These are phyloP conservation scores for Cytospora mali DNA, from an alignment of 2,329 filamentous ascomycete genomes.

Conservation along the genomic window DNA sequence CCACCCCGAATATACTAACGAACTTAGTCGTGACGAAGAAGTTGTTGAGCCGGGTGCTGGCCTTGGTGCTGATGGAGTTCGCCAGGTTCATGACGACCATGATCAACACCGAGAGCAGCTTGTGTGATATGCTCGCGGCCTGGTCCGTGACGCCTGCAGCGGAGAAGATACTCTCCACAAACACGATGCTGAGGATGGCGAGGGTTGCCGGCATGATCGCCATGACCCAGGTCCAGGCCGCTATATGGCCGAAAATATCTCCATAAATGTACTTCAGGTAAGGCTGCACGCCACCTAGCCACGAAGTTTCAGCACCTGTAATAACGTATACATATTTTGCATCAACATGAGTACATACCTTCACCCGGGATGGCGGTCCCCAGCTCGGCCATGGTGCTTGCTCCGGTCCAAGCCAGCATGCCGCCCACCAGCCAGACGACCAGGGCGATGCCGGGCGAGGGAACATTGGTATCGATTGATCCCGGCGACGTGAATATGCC, in stretches of 20 bases:
- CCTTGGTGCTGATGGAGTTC: slow-evolving; percentile 59
- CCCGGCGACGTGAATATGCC: slow-evolving; percentile 68
- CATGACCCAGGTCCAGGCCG: slow-evolving; percentile 67
- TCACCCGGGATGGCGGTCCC: slow-evolving; percentile 66
- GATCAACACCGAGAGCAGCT: slow-evolving; percentile 53
- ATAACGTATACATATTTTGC: neutral
- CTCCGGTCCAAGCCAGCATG: slow-evolving; percentile 65
- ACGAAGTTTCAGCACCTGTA: neutral
- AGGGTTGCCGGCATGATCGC: slow-evolving; percentile 66
- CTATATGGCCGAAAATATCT: slow-evolving; percentile 62
- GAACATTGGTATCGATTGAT: slow-evolving; percentile 64
- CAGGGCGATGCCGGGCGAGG: slow-evolving; percentile 60
- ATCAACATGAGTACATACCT: slow-evolving; percentile 38
- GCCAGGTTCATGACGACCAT: slow-evolving; percentile 50
- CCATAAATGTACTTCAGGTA: slow-evolving; percentile 65
- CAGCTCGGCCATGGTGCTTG: slow-evolving; percentile 63
- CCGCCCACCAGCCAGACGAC: slow-evolving; percentile 65
- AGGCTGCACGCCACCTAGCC: slow-evolving; percentile 60
- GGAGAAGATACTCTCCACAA: slow-evolving; percentile 62
- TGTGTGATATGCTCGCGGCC: slow-evolving; percentile 48
- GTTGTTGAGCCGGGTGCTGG: slow-evolving; percentile 57
- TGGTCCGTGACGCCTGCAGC: slow-evolving; percentile 50
- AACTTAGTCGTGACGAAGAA: slow-evolving; percentile 61
- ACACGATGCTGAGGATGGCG: slow-evolving; percentile 66
- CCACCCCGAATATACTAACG: slow-evolving; percentile 49